A percentile compares a stretch with the other conserved stretches of the same genome.
phyloP scores from a whole-genome alignment of 352 stramenopile genomes.

The Phytophthora fragariaefolia region DNA sequence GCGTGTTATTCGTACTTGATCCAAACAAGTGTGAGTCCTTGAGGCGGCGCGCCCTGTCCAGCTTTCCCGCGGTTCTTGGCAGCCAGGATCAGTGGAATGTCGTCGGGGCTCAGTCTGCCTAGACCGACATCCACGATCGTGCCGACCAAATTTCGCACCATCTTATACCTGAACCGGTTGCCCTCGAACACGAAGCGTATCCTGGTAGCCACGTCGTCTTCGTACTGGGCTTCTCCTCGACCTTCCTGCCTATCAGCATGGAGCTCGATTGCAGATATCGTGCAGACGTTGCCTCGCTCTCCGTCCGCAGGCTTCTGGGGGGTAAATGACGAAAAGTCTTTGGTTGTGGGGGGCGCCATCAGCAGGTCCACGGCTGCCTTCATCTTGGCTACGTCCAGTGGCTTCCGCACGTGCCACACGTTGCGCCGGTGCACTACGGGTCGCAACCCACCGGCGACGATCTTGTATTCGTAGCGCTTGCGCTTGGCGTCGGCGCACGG shows the following conservation, averaged over 20 bases:
- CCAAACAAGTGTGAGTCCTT: constrained; percentile 65
- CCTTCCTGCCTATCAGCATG: constrained; percentile 19
- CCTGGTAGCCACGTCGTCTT: constrained; percentile 34
- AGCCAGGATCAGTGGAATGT: constrained; percentile 55
- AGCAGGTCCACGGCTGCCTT: constrained; percentile 43
- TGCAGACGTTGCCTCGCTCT: constrained; percentile 61
- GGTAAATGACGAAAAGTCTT: constrained; percentile 80
- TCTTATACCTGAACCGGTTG: constrained; percentile 86
- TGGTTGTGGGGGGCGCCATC: constrained; percentile 34
- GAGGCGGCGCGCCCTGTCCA: constrained; percentile 70
- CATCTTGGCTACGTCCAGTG: constrained; percentile 66
- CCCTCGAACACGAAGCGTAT: constrained; percentile 68
- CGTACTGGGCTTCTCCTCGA: constrained; percentile 26
- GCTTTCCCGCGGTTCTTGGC: constrained; percentile 59
- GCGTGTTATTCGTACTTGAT: constrained; percentile 35
- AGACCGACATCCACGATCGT: constrained; percentile 81
- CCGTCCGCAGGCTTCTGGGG: constrained; percentile 50
- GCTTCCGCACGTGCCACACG: constrained; percentile 68
- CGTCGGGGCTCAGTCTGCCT: constrained; percentile 44
- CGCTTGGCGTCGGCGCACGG: constrained; percentile 50
- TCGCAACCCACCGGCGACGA: constrained; percentile 59
- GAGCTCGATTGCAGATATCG: constrained; percentile 49
- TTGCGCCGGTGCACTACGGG: constrained; percentile 55
- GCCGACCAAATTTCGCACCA: constrained; percentile 85
- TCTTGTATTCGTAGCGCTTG: constrained; percentile 76